Evolutionary conservation across 805 yeast species (phyloP).

Genomic region (Saccharomycopsis guyanensis): DNA sequence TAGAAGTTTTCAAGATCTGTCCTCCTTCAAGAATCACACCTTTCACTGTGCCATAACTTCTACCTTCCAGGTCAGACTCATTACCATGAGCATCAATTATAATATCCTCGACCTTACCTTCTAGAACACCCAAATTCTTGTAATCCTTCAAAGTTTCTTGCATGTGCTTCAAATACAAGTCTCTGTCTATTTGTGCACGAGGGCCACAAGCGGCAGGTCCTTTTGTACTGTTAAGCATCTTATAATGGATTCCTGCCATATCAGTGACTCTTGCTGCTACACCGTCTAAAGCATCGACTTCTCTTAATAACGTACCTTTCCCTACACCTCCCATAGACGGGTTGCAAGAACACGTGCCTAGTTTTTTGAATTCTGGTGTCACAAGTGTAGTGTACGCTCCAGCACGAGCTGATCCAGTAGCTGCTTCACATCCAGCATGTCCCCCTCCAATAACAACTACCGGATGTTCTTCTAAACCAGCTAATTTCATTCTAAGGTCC

Average conservation of each 20-base stretch:
- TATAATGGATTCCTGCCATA: constrained; percentile 86
- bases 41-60: constrained; percentile 39
- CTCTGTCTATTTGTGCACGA: constrained; percentile 89
- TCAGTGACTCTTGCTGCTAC: constrained; percentile 83
- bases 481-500: constrained; percentile 30
- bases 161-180: constrained; percentile 73
- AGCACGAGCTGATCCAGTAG: constrained; percentile 82
- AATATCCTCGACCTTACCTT: constrained; percentile 80
- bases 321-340: constrained; percentile 99
- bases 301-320: constrained; percentile 85
- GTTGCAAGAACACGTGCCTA: constrained; percentile 94
- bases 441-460: constrained; percentile 96
- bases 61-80: constrained; percentile 25
- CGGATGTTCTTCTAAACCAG: constrained; percentile 35
- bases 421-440: constrained; percentile 98
- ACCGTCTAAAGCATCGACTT: constrained; percentile 96
- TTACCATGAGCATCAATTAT: constrained; percentile 41
- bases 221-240: constrained; percentile 72
- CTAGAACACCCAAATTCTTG: constrained; percentile 48
- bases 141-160: constrained; percentile 52
- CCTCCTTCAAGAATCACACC: constrained; percentile 78
- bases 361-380: constrained; percentile 66
- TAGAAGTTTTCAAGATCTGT: constrained; percentile 44
- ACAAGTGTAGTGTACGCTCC: constrained; percentile 66
- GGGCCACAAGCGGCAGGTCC: constrained; percentile 99